phyloP scores from a whole-genome alignment of 2,329 filamentous ascomycete genomes.

The Penicillium occitanis region DNA sequence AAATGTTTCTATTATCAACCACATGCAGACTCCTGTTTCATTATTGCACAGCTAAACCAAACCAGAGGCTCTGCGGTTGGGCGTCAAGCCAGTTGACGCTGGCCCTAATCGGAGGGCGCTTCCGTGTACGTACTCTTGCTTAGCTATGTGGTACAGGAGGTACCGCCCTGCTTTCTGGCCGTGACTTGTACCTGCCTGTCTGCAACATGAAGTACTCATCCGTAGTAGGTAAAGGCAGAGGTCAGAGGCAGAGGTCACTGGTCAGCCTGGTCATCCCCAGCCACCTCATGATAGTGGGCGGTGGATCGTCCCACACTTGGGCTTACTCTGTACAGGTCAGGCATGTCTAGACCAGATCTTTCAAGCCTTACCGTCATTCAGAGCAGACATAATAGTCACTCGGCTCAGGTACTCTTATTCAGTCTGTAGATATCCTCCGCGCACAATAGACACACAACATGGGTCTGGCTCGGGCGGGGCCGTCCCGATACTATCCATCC shows the following conservation, averaged over 20 bases:
- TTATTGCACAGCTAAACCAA: background rate
- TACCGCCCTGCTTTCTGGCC: background rate
- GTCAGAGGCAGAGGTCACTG: background rate
- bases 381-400: background rate
- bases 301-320: slow-evolving; percentile 12
- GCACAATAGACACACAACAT: background rate
- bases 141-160: background rate
- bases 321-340: background rate
- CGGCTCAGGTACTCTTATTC: background rate
- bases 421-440: background rate
- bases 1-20: background rate
- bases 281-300: slow-evolving; percentile 6
- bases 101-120: slow-evolving; percentile 10
- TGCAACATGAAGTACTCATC: background rate
- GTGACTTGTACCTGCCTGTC: background rate
- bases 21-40: slow-evolving; percentile 11
- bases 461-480: slow-evolving; percentile 21
- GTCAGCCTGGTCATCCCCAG: slow-evolving; percentile 6
- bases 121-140: background rate
- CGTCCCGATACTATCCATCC: slow-evolving; percentile 14
- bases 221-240: background rate
- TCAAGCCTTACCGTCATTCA: background rate
- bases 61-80: slow-evolving; percentile 19
- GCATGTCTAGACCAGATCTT: slow-evolving; percentile 1
- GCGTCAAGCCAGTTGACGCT: slow-evolving; percentile 9